Percentiles rank a stretch among this genome's conserved stretches.
These are phyloP conservation scores for Dipteronia sinensis DNA, from an alignment of 345 rosid genomes.

Conservation along the genomic window DNA sequence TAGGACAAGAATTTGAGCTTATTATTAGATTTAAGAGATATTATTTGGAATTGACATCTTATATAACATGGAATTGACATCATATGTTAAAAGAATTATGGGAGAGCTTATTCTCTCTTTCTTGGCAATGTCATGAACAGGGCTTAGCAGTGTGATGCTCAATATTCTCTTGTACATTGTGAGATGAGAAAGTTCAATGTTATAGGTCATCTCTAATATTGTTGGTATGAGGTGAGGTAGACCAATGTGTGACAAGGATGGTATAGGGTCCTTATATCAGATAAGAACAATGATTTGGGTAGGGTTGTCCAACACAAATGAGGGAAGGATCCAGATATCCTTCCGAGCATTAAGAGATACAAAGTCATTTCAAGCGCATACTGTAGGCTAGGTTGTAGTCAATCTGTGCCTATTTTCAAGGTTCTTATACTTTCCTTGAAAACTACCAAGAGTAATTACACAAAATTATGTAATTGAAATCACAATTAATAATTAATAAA, in stretches of 20 bases:
- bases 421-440: too few relatives aligned
- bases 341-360: neutral
- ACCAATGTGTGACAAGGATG: neutral
- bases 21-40: neutral
- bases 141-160: neutral
- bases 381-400: neutral
- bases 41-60: neutral
- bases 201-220: neutral
- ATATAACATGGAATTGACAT: neutral
- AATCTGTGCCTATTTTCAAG: neutral
- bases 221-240: neutral
- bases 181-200: neutral
- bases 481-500: too few relatives aligned
- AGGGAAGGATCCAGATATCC: neutral
- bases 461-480: too few relatives aligned
- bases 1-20: neutral
- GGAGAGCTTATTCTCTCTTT: too few relatives aligned
- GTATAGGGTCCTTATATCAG: neutral
- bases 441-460: too few relatives aligned
- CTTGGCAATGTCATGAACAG: neutral
- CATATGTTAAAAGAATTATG: neutral
- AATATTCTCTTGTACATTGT: neutral
- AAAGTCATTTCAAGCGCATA: neutral
- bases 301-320: neutral
- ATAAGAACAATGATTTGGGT: neutral